Evolutionary conservation across 306 rosid species (phyloP), one percentile per base, ranked within the genome.

Genomic region (Dryas drummondii): DNA sequence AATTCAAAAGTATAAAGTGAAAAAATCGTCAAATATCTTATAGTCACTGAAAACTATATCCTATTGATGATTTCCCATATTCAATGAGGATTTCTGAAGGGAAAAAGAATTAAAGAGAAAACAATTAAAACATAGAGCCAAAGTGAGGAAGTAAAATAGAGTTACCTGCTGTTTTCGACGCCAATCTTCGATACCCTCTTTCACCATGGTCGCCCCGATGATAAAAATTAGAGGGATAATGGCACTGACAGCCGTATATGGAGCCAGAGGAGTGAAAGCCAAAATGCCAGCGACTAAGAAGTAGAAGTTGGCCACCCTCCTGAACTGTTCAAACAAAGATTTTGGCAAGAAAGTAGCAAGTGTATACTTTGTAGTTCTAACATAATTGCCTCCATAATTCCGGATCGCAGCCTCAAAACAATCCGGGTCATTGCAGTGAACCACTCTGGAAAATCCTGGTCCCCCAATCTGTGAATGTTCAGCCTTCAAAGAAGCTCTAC

Each of bases 301-400:
- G 81, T 17, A 94, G 79, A 94, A 94, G 82, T 94, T 94, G 17
- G 98, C 98, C 55, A 90, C 97, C 74, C 98, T 91, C 84, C 98
- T 91, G 67, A 94, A 94, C 82, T 94, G 98, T 87, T 94, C 98
- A 86, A 94, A 94, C 84, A 94, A 83, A 27, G 97, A 90, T 54
- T 91, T 94, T 1, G 98, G 98, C 79, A 94, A 74, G 88, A 94
- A 94, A 78, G 92, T 88, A 46, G 93, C 91, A 32, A 76, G 19
- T 11, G 87, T 88, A 66, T 94, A 94, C 74, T 94, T 94, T 6
- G 97, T 94, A 27, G 97, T 88, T 9, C 96, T 86, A 63, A 92
- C 93, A 70, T 84, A 74, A 80, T 94, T 94, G 66, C 79, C 88
- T 3, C 78, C 82, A 75, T 91, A 94, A 47, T 83, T 80, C 9